phyloP scores from a whole-genome alignment of 1,139 yeast species.

The Geotrichum macrosporum region DNA sequence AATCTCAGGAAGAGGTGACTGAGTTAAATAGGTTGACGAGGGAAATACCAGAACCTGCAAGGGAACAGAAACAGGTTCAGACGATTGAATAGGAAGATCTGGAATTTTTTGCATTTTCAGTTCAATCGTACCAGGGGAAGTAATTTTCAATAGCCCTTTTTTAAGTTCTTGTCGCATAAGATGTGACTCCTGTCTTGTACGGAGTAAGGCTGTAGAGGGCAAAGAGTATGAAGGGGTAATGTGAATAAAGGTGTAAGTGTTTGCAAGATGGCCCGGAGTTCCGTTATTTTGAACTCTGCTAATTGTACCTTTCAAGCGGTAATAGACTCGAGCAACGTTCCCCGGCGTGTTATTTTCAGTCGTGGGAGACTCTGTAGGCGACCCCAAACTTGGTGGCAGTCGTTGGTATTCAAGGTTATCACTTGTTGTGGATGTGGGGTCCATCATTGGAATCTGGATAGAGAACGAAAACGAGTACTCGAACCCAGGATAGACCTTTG shows the following conservation, averaged over 20 bases:
- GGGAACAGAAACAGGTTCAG: background rate
- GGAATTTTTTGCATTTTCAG: background rate
- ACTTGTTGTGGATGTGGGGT: background rate
- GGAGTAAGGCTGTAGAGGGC: background rate
- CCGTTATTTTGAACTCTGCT: background rate
- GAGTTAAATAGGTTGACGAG: background rate
- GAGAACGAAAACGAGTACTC: background rate
- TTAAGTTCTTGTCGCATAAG: background rate
- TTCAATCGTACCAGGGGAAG: background rate
- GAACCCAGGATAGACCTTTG: background rate
- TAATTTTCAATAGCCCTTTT: background rate
- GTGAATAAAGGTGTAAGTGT: background rate
- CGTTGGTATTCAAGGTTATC: background rate
- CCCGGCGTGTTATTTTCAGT: background rate
- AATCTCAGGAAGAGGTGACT: background rate
- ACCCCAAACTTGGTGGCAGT: conserved; percentile 5
- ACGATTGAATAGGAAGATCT: background rate
- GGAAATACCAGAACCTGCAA: background rate
- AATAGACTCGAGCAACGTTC: conserved; percentile 1
- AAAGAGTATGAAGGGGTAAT: background rate
- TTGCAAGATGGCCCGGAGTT: background rate
- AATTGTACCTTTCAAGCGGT: background rate
- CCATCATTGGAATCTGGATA: background rate
- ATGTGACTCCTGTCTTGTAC: background rate
- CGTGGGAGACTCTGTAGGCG: background rate